Base-by-base conservation (phyloP, 2,329 filamentous ascomycete genomes). In the Paracorniculantispora psalliotae region DNA sequence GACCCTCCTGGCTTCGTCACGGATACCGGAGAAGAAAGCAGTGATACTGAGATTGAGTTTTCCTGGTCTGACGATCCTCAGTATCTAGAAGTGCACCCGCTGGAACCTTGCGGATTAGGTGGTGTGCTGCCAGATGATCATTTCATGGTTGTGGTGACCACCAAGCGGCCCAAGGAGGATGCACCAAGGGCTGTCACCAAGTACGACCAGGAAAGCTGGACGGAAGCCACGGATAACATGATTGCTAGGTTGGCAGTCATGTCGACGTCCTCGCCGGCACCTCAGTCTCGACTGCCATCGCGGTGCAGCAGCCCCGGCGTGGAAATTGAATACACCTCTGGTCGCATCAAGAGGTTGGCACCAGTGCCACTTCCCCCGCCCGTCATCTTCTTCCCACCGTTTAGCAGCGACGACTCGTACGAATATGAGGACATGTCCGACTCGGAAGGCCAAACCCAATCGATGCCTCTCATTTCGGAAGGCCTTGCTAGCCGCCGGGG, bases 91-190 rank as follows among this genome's bases (percentile, higher is more conserved):
- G 65, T 73, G 2, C 67, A 68, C 1, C 71, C 75, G 0, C 68
- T 88, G 3, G 81, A 85, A 60, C 80, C 82, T 0, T 85, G 79
- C 48, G 85, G 85, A 1, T 67, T 88, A 0, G 83, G 81, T 6
- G 83, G 83, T 15, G 79, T 85, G 0, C 71, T 78, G 26, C 84
- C 85, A 0, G 83, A 86, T n/a, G 85, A 88, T 62, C 84, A 87
- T 62, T 87, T 88, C 61, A 75, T 79, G 43, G 72, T 87, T 0
- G 73, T 79, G 2, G 83, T 86, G 2, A 75, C 75, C 2, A 84
- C 82, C 0, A 75, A 71, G 43, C 74, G 81, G 17, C 69, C 75
- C 0, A 77, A 71, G 26, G 62, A 65, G 13, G 67, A 72, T 8
- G 26, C 10, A 6, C 2, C 23, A 26, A 1, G 30, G 19, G 15